phyloP scores from a whole-genome alignment of 352 stramenopile genomes.

The Pythium periplocum region DNA sequence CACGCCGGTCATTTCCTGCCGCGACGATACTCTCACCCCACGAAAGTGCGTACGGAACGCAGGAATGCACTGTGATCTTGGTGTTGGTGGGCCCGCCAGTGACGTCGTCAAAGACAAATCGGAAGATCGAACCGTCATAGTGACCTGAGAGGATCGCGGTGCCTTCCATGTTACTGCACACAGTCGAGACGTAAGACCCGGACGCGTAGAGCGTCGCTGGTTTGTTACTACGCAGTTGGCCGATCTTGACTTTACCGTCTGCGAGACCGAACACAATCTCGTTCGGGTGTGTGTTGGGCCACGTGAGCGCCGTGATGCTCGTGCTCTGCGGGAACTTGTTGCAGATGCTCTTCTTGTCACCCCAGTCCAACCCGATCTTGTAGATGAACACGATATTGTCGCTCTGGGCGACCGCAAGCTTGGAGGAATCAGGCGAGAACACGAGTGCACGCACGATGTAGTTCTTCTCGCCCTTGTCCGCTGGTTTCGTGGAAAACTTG shows the following conservation, averaged over 20 bases:
- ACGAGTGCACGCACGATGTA: slow-evolving; percentile 90
- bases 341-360: slow-evolving; percentile 95
- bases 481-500: slow-evolving; percentile 95
- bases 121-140: slow-evolving; percentile 90
- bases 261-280: slow-evolving; percentile 93
- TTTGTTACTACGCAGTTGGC: slow-evolving; percentile 92
- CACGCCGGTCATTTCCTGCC: slow-evolving; percentile 87
- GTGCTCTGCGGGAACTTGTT: slow-evolving; percentile 91
- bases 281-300: slow-evolving; percentile 87
- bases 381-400: slow-evolving; percentile 98
- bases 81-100: slow-evolving; percentile 71
- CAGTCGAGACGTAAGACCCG: slow-evolving; percentile 73
- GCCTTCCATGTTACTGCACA: slow-evolving; percentile 87
- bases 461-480: slow-evolving; percentile 93
- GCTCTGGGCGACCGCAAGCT: slow-evolving; percentile 93
- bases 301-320: slow-evolving; percentile 87
- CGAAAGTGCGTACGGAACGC: slow-evolving; percentile 85
- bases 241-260: slow-evolving; percentile 93
- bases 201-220: slow-evolving; percentile 85
- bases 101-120: slow-evolving; percentile 89
- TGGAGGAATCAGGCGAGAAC: slow-evolving; percentile 92
- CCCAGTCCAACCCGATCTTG: slow-evolving; percentile 92
- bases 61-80: slow-evolving; percentile 87
- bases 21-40: slow-evolving; percentile 90
- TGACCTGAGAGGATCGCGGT: slow-evolving; percentile 88